Evolutionary conservation across 768 basidiomycete genomes (phyloP), one percentile per base, ranked within the genome.

Genomic region (Termitomyces sp.): DNA sequence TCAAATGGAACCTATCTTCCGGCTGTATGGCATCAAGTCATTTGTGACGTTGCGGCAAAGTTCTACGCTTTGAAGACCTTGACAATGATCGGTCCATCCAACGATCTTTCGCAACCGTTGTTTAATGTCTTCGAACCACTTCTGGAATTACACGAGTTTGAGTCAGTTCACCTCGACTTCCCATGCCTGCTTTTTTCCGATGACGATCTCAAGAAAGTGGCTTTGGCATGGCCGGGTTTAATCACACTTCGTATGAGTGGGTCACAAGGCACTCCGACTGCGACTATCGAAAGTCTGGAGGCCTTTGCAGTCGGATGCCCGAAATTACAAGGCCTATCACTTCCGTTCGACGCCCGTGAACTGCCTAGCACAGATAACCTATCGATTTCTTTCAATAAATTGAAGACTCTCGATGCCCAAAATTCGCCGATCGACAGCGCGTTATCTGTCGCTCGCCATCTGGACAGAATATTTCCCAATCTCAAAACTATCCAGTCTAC

Each of bases 381-480:
- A 16, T 15, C 44, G 6, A 11, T 52, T 27, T 56, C 45, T 27
- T 52, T 41, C 25, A 41, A 44, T 35, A 31, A 20, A 56, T 0
- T 56, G 5, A 56, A 52, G 49, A 40, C 50, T 23, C 44, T 56
- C 9, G 55, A 47, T 41, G 27, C 32, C 1, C 55, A 56, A 32
- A 3, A 52, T 22, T 56, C 55, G 12, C 43, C 55, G 16, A 42
- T 48, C 7, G 45, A 52, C 3, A 48, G 29, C 7, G 39, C 45
- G 4, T 31, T 52, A 5, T 20, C 32, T 27, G 49, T 45, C 31
- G 56, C 56, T 25, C 50, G 50, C 3, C 45, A 52, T 41, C 44
- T 56, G 1, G 56, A 56, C 31, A 52, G 56, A 33, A 46, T 52
- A 32, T 56, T 56, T 36, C 56, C 50, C 5, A 45, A 31, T 31